Evolutionary conservation across 2,329 filamentous ascomycete species (phyloP), one percentile per base, ranked within the genome.

Genomic region (Alternaria ethzedia): DNA sequence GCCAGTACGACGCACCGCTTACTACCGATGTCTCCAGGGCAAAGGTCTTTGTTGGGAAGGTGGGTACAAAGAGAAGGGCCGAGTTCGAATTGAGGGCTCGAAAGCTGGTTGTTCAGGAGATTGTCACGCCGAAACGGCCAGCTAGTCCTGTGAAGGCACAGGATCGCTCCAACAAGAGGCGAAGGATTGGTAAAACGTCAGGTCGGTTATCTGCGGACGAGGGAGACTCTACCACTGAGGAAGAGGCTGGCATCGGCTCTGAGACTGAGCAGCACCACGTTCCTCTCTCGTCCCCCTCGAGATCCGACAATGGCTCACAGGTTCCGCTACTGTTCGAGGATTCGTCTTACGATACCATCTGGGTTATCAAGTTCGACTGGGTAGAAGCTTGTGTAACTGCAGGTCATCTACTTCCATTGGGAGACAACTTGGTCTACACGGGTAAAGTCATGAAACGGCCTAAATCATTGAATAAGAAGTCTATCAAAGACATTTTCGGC

Each of bases 1-100:
- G 86, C 5, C 74, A 78, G 7, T 78, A 81, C 57, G 81, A 82
- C 56, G 88, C 86, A 6, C 85, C 84, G 0, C 76, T 96, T 57
- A 94, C 92, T 0, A 90, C 90, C 62, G 87, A 95, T 76, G 83
- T 91, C 56, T 83, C 84, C 13, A 91, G 95, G 78, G 93, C 93
- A 1, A 84, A 87, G 5, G 79, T 97, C 4, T 84, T 97, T 2
- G 77, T 98, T 28, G 93, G 91, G 2, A 92, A 89, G 68, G 85
- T 97, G 32, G 84, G 85, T 1, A 90, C 88, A 59, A 89, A 87
- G 67, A 86, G 88, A 71, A 86, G 95, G 17, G 93, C 93, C 1
- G 84, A 87, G 50, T 89, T 96, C 70, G 95, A 98, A 79, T 82
- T 98, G 64, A 86, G 92, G 57, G 86, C 87, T 7, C 86, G 88